Percentiles rank a stretch among this genome's conserved stretches.
Conservation (phyloP, 176 grass and related monocot species). For the Oryza australiensis region DNA sequence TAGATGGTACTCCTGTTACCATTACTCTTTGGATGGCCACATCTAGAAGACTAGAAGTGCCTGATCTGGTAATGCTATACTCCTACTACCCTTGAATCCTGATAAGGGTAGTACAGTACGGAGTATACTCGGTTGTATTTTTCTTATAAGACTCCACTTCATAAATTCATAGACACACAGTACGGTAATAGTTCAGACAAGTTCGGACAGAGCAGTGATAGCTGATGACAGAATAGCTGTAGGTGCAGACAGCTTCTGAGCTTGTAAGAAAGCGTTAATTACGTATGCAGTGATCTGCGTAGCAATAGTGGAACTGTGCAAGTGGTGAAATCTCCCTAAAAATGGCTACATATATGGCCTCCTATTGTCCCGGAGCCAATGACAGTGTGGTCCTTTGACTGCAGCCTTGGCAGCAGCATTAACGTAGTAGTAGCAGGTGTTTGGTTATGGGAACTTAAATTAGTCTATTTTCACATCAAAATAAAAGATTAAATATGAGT, state of each 20-base stretch:
- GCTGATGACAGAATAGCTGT: not conserved
- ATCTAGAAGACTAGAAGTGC: not conserved
- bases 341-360: not conserved
- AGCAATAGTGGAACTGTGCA: not conserved
- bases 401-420: not conserved
- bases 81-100: not conserved
- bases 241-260: not conserved
- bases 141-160: not conserved
- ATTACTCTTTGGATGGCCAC: not conserved
- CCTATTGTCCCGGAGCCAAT: slow-evolving; percentile 25
- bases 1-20: too few species aligned
- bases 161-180: not conserved
- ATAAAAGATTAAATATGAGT: too few species aligned
- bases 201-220: not conserved
- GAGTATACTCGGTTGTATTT: not conserved
- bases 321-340: not conserved
- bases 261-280: not conserved
- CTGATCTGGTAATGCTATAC: not conserved
- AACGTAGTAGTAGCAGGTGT: not conserved
- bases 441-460: too few species aligned
- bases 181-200: not conserved
- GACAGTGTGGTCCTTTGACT: not conserved
- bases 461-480: too few species aligned
- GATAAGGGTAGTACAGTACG: not conserved
- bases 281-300: not conserved